phyloP scores from a whole-genome alignment of 1,139 yeast genomes.

The Pichia sp. region DNA sequence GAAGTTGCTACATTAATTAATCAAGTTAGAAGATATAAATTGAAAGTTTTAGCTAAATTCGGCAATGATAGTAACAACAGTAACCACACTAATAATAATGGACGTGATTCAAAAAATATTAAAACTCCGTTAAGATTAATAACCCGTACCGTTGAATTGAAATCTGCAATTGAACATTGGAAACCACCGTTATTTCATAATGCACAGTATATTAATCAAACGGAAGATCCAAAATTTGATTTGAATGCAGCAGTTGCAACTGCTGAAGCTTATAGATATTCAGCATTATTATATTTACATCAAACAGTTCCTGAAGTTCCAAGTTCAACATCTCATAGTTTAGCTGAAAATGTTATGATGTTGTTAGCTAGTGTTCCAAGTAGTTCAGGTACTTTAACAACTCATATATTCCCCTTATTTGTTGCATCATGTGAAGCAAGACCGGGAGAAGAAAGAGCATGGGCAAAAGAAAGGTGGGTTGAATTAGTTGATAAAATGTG shows the following conservation, averaged over 20 bases:
- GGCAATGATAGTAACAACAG: background rate
- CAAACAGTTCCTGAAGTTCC: constrained; percentile 69
- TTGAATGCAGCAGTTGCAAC: constrained; percentile 56
- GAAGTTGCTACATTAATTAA: constrained; percentile 52
- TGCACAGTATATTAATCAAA: constrained; percentile 30
- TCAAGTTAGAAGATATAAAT: constrained; percentile 35
- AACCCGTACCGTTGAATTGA: constrained; percentile 49
- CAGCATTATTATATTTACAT: constrained; percentile 53
- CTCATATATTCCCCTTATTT: constrained; percentile 59
- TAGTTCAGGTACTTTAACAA: constrained; percentile 47
- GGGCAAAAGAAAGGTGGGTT: constrained; percentile 58
- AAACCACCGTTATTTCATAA: constrained; percentile 36
- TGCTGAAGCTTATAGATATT: constrained; percentile 60
- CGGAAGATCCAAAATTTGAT: constrained; percentile 46
- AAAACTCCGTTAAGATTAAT: constrained; percentile 43
- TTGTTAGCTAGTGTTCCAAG: constrained; percentile 58
- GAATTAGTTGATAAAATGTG: constrained; percentile 48
- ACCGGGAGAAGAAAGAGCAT: constrained; percentile 51
- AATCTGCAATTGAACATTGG: constrained; percentile 47
- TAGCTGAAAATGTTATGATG: constrained; percentile 56
- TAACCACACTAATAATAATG: background rate
- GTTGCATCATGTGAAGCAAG: constrained; percentile 61
- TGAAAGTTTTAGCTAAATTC: constrained; percentile 11
- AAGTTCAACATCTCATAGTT: constrained; percentile 44
- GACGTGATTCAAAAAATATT: background rate